A percentile compares a stretch with the other conserved stretches of the same genome.
Conservation (phyloP, 1,284 basidiomycete genomes). For the Golubevia pallescens region DNA sequence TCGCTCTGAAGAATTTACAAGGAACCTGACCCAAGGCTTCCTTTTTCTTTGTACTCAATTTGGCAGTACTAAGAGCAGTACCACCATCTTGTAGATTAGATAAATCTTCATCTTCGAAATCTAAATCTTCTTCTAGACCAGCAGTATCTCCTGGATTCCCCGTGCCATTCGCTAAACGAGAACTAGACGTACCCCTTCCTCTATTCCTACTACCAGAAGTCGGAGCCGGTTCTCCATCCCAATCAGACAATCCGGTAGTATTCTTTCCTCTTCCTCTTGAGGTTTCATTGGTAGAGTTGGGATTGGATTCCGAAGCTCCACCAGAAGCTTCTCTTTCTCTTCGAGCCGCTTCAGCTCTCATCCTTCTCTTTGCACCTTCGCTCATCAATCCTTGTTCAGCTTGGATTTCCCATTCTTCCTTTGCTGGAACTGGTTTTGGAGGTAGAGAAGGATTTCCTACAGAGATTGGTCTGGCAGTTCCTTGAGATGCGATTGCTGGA, state of each 20-base stretch:
- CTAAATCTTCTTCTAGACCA: not conserved
- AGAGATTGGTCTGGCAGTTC: not conserved
- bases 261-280: conserved; percentile 7
- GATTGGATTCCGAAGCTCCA: not conserved
- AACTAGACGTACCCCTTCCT: not conserved
- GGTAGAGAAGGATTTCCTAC: conserved; percentile 14
- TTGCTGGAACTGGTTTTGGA: conserved; percentile 22
- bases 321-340: conserved; percentile 21
- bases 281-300: not conserved
- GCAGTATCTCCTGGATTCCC: not conserved
- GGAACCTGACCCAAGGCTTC: conserved; percentile 63
- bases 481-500: not conserved
- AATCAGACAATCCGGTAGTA: conserved; percentile 19
- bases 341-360: conserved; percentile 27
- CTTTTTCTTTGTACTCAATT: conserved; percentile 61
- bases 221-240: conserved; percentile 7
- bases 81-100: conserved; percentile 11
- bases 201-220: not conserved
- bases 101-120: not conserved
- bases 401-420: conserved; percentile 40
- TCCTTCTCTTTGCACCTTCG: conserved; percentile 34
- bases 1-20: conserved; percentile 63
- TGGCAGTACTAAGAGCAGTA: conserved; percentile 53
- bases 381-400: conserved; percentile 40
- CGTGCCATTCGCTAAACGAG: not conserved